Evolutionary conservation across 495 filamentous ascomycete species (phyloP), one percentile per base, ranked within the genome.

Genomic region (Darksidea phi): DNA sequence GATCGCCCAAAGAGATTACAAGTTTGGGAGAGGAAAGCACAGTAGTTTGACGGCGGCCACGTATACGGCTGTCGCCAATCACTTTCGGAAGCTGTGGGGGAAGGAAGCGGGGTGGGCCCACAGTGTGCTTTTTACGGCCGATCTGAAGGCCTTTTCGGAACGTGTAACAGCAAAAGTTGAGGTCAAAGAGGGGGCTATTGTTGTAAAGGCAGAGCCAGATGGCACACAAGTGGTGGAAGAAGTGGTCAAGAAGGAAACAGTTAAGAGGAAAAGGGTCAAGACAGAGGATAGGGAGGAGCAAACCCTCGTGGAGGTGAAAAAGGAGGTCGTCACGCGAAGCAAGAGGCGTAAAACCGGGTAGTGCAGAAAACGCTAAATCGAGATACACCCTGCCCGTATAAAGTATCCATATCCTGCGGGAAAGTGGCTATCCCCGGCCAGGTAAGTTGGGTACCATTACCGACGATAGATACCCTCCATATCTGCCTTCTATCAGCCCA

Each of bases 41-140:
- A 93, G 91, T 66, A 91, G 88, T 28, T 78, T 99, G 56, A 95
- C 85, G 15, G 93, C 93, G 69, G 82, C 82, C 24, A 94, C 89
- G 52, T 97, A 97, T 70, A 86, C 91, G 67, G 89, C 91, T 7
- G 82, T 99, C 42, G 95, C 87, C 2, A 87, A 95, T 61, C 86
- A 94, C 68, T 97, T 97, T 72, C 82, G 94, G 28, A 83, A 82
- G 50, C 80, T 97, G 5, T 97, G 95, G 95, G 94, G 94, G 0
- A 83, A 86, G 32, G 89, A 97, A 65, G 94, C 94, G 10, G 94
- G 94, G 1, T 99, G 95, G 95, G 95, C 94, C 1, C 94, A 99
- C 73, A 93, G 87, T 38, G 95, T 98, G 17, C 80, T 99, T 5
- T 99, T 99, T 71, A 94, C 94, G 0, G 95, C 94, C 2, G 91